Evolutionary conservation across 139 green algal species (phyloP).

Genomic region (Closterium sp.): DNA sequence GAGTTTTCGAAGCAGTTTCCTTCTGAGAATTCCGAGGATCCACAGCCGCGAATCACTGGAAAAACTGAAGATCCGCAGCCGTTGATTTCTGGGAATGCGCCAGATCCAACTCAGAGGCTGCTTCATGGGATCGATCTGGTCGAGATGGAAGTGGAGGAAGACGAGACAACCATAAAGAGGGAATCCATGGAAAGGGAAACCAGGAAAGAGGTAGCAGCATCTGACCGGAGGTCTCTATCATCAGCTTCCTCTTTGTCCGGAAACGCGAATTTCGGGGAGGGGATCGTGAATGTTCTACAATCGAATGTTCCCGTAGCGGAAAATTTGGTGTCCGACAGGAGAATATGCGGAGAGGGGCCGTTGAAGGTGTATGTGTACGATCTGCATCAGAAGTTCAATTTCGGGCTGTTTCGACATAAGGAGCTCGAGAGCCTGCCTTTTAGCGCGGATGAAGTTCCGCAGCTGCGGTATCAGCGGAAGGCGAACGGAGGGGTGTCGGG

Average conservation of each 20-base stretch:
- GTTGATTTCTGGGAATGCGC: too few relatives aligned
- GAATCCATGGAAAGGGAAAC: not conserved
- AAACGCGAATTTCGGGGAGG: not conserved
- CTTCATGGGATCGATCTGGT: not conserved
- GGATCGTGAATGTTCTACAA: not conserved
- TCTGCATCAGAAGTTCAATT: constrained; percentile 37
- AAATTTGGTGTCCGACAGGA: not conserved
- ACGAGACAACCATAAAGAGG: not conserved
- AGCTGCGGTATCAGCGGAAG: not conserved
- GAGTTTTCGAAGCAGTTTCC: not conserved
- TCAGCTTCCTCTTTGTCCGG: not conserved
- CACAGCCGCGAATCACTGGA: too few relatives aligned
- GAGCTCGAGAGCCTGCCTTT: not conserved
- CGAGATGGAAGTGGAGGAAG: not conserved
- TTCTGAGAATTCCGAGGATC: too few relatives aligned
- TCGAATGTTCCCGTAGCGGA: not conserved
- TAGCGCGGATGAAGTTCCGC: not conserved
- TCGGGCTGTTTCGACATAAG: constrained; percentile 29
- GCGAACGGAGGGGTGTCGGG: not conserved
- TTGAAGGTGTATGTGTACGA: constrained; percentile 39
- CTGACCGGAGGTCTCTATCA: not conserved
- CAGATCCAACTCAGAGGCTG: not conserved
- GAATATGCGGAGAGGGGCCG: constrained; percentile 6
- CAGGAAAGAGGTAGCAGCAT: not conserved
- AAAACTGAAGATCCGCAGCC: too few relatives aligned